Evolutionary conservation across 345 rosid genomes (phyloP), one percentile per base, ranked within the genome.

Genomic region (Heritiera fomes): DNA sequence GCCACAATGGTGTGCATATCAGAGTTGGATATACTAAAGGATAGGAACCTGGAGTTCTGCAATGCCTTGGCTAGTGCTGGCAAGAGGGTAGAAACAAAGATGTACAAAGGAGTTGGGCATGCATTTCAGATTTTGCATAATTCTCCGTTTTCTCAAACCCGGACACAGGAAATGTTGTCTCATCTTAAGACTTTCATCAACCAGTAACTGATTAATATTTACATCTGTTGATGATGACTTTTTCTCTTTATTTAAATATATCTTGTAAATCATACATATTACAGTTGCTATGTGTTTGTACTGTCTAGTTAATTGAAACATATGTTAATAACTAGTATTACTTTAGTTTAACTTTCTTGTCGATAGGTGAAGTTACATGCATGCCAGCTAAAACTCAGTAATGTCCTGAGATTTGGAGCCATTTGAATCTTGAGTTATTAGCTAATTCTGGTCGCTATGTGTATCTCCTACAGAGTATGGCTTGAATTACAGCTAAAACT

Each of bases 31-130:
- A 83, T 92, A 66, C 76, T 92, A 1, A 91, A 81, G 74, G 94
- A 92, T 49, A 79, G 93, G 66, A 87, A 87, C 87, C 10, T 86
- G 84, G 93, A 87, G 30, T 84, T 92, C 72, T 85, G 92, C 79
- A 71, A n/a, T 59, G 77, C 85, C 68, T 82, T 88, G 92, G 81
- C 83, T 76, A 56, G 77, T 72, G 82, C 84, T 43, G 93, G 90
- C n/a, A 92, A 82, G 78, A 86, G 78, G 75, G 91, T 89, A 59
- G 92, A 90, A 79, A 83, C 70, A 8, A 84, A 86, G 17, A 80
- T 86, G 38, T 89, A 89, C 82, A 89, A 82, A 75, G 91, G 94
- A 69, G 94, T 92, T 79, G 94, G 94, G 11, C 94, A 92, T 80
- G 94, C 93, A 61, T 92, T 92, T 82, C 94, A 92, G 68, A 52